phyloP scores from a whole-genome alignment of 768 basidiomycete species.

The Mycena belliarum region DNA sequence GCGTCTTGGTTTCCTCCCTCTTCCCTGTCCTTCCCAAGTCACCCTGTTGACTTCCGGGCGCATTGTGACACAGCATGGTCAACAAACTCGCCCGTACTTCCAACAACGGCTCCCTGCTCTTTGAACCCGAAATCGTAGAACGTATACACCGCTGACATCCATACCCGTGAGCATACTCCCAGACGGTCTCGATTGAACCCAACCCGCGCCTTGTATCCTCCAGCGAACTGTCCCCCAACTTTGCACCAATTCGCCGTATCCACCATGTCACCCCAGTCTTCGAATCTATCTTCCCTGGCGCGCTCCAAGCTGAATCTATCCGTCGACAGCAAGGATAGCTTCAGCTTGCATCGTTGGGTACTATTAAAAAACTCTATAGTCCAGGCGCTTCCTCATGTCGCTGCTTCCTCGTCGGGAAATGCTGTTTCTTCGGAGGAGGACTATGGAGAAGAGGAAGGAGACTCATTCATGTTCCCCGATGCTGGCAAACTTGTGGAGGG shows the following conservation, averaged over 20 bases:
- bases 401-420: conserved; percentile 33
- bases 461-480: conserved; percentile 83
- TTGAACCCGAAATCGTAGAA: conserved; percentile 85
- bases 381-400: conserved; percentile 47
- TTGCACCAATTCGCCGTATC: conserved; percentile 19
- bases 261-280: conserved; percentile 51
- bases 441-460: conserved; percentile 56
- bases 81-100: conserved; percentile 79
- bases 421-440: conserved; percentile 39
- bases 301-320: conserved; percentile 74
- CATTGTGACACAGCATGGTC: conserved; percentile 62
- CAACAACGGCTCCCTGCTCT: conserved; percentile 85
- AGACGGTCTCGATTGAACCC: conserved; percentile 22
- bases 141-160: conserved; percentile 69
- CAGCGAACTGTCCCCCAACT: conserved; percentile 5
- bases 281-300: conserved; percentile 62
- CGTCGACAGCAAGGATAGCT: conserved; percentile 60
- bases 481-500: conserved; percentile 54
- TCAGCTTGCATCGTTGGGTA: conserved; percentile 85
- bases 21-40: conserved; percentile 37
- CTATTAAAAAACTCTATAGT: conserved; percentile 83
- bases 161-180: conserved; percentile 17
- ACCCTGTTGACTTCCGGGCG: conserved; percentile 44
- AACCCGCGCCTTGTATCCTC: conserved; percentile 13
- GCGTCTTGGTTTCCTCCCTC: conserved; percentile 30